A percentile compares a stretch with the other conserved stretches of the same genome.
phyloP scores from a whole-genome alignment of 768 basidiomycete species.

The Dictyophora rubrovolvata region DNA sequence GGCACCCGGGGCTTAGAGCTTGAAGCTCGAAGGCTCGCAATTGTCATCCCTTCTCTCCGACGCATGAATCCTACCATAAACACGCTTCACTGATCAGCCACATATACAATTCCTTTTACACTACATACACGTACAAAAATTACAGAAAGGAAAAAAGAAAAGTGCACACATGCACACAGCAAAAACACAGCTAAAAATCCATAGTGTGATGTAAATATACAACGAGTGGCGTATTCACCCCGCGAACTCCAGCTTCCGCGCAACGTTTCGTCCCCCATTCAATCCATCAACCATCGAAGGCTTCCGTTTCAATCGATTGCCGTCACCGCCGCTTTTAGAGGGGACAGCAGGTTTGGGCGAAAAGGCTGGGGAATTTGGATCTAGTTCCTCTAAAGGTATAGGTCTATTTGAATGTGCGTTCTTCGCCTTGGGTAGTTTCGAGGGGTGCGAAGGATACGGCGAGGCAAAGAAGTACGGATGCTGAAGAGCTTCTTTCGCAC shows the following conservation, averaged over 20 bases:
- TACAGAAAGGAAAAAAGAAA: too few relatives aligned
- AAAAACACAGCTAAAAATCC: constrained; percentile 22
- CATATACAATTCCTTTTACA: too few relatives aligned
- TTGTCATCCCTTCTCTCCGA: too few relatives aligned
- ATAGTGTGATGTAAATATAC: constrained; percentile 22
- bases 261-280: constrained; percentile 40
- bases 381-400: constrained; percentile 58
- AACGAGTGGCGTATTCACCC: background rate
- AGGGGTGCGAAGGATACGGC: constrained; percentile 82
- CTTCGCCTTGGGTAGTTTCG: constrained; percentile 69
- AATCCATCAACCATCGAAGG: constrained; percentile 44
- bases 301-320: constrained; percentile 61
- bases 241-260: constrained; percentile 64
- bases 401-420: constrained; percentile 40
- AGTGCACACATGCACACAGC: background rate
- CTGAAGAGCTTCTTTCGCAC: constrained; percentile 68
- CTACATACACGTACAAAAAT: too few relatives aligned
- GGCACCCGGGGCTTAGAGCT: too few relatives aligned
- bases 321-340: constrained; percentile 33
- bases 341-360: constrained; percentile 36
- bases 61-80: too few relatives aligned
- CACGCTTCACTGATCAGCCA: too few relatives aligned
- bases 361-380: constrained; percentile 55
- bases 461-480: constrained; percentile 84
- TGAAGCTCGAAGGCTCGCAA: too few relatives aligned